Percentiles rank a stretch among this genome's conserved stretches.
phyloP scores from a whole-genome alignment of 352 stramenopile species.

The Phytophthora rubi region DNA sequence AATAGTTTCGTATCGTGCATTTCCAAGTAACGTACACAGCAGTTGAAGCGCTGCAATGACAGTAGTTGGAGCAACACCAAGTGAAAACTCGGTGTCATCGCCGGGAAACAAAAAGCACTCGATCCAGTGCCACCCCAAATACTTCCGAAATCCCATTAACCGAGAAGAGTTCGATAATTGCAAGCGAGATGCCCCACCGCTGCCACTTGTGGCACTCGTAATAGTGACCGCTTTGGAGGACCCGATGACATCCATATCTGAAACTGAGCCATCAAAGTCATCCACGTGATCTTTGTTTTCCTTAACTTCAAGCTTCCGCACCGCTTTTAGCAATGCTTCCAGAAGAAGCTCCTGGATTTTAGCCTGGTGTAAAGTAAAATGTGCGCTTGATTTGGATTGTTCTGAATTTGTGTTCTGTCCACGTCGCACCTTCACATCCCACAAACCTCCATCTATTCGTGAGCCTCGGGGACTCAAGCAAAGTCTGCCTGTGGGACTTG shows the following conservation, averaged over 20 bases:
- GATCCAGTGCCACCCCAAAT: slow-evolving; percentile 68
- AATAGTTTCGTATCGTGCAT: slow-evolving; percentile 52
- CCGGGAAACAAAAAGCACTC: slow-evolving; percentile 66
- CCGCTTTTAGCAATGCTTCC: slow-evolving; percentile 67
- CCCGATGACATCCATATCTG: slow-evolving; percentile 6
- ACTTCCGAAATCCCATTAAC: slow-evolving; percentile 66
- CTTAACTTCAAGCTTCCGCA: slow-evolving; percentile 80
- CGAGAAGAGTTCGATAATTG: slow-evolving; percentile 52
- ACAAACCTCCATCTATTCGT: slow-evolving; percentile 9
- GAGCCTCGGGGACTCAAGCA: slow-evolving; percentile 60
- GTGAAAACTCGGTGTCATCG: slow-evolving; percentile 36
- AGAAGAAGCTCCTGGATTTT: slow-evolving; percentile 68
- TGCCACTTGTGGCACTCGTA: slow-evolving; percentile 14
- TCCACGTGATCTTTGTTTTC: slow-evolving; percentile 61
- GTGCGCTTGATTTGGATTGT: slow-evolving; percentile 5
- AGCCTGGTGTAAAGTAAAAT: slow-evolving; percentile 39
- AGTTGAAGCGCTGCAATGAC: slow-evolving; percentile 61
- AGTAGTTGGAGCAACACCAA: slow-evolving; percentile 51
- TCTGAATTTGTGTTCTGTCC: slow-evolving; percentile 8
- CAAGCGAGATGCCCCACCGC: slow-evolving; percentile 38
- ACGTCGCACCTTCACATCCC: slow-evolving; percentile 9
- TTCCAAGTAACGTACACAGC: slow-evolving; percentile 52
- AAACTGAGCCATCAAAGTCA: slow-evolving; percentile 10
- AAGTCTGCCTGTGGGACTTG: slow-evolving; percentile 39
- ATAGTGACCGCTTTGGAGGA: slow-evolving; percentile 3